These are phyloP conservation scores for Myochromella boudieri DNA, from an alignment of 768 basidiomycete genomes.

Conservation along the genomic window DNA sequence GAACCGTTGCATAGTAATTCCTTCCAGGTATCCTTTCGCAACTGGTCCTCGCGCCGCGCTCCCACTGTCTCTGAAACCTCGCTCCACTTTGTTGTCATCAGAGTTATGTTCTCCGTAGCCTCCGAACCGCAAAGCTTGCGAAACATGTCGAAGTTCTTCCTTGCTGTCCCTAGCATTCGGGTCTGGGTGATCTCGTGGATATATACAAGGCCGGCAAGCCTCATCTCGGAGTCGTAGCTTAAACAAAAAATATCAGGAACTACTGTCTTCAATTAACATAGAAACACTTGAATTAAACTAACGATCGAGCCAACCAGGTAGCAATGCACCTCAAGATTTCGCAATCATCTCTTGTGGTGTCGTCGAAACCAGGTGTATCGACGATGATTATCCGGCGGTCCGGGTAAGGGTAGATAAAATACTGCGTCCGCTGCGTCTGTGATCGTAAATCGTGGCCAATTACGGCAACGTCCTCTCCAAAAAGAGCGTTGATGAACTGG, in stretches of 20 bases:
- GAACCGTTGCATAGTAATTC: not conserved
- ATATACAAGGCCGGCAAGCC: slow-evolving; percentile 5
- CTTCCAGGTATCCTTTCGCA: not conserved
- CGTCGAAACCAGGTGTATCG: too few species aligned
- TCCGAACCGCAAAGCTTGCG: slow-evolving; percentile 1
- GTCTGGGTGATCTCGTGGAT: slow-evolving; percentile 6
- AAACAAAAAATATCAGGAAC: too few species aligned
- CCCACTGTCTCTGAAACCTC: not conserved
- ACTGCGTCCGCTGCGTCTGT: not conserved
- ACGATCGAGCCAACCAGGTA: slow-evolving; percentile 15
- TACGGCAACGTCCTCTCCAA: not conserved
- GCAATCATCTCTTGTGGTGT: slow-evolving; percentile 18
- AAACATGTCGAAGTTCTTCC: slow-evolving; percentile 2
- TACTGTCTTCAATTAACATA: not conserved
- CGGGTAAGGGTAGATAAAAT: too few species aligned
- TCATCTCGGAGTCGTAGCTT: slow-evolving; percentile 1
- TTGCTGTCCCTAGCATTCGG: not conserved
- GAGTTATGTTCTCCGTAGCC: not conserved
- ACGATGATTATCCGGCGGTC: too few species aligned
- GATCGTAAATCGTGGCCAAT: not conserved
- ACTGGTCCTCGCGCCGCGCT: too few species aligned
- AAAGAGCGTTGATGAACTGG: slow-evolving; percentile 19
- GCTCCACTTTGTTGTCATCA: not conserved
- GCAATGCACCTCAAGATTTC: too few species aligned
- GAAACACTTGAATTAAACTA: not conserved